These are phyloP conservation scores for Penicillium sp. DNA, from an alignment of 2,329 filamentous ascomycete species.

Conservation along the genomic window DNA sequence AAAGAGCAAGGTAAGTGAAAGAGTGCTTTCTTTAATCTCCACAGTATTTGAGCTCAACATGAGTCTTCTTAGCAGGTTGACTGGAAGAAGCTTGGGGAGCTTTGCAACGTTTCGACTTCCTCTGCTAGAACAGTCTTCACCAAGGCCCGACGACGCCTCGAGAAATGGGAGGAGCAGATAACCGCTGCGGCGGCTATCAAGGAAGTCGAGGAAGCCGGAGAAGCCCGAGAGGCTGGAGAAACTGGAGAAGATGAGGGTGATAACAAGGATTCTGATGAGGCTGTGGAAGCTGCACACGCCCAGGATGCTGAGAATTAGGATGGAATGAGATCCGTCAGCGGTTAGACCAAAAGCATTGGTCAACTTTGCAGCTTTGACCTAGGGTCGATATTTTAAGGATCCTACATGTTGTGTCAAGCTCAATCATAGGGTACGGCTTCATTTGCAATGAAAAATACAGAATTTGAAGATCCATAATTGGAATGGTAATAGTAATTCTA, in stretches of 20 bases:
- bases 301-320: not conserved
- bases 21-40: not conserved
- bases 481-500: not conserved
- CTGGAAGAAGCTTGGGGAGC: not conserved
- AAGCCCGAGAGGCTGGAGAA: accelerated
- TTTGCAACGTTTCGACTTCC: not conserved
- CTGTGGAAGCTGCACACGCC: not conserved
- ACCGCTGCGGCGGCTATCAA: too few species aligned
- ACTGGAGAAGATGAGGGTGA: not conserved
- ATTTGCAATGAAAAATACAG: not conserved
- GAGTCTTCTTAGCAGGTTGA: not conserved
- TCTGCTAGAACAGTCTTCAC: not conserved
- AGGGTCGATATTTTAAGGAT: not conserved
- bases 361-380: too few species aligned
- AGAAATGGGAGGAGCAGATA: not conserved
- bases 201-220: too few species aligned
- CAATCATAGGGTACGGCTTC: not conserved
- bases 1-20: not conserved
- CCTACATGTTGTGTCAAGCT: not conserved
- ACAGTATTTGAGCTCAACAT: too few species aligned
- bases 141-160: not conserved
- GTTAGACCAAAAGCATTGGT: too few species aligned
- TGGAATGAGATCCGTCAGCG: not conserved
- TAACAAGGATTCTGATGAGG: not conserved
- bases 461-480: not conserved